Percentiles rank a stretch among this genome's conserved stretches.
phyloP scores from a whole-genome alignment of 345 rosid species.

The Erucastrum elatum region DNA sequence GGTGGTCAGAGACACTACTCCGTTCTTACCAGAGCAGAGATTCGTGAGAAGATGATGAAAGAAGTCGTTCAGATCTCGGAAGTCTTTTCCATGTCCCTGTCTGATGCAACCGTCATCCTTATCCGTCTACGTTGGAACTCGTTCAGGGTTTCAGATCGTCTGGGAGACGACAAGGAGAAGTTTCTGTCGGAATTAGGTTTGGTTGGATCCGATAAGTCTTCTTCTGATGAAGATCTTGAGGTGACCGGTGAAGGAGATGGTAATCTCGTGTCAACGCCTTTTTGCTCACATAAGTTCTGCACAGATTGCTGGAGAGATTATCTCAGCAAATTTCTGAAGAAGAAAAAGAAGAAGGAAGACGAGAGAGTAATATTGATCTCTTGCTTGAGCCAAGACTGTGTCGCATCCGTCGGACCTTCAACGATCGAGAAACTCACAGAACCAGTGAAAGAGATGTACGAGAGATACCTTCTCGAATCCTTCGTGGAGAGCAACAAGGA shows the following conservation, averaged over 20 bases:
- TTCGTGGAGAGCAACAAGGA: constrained; percentile 7
- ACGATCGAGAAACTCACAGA: background rate
- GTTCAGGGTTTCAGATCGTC: background rate
- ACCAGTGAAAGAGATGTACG: constrained; percentile 15
- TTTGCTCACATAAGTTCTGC: constrained; percentile 30
- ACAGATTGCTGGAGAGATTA: constrained; percentile 18
- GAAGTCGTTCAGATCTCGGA: background rate
- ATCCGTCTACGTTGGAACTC: background rate
- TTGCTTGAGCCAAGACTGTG: constrained; percentile 15
- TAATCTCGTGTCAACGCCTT: constrained; percentile 26
- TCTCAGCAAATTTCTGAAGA: background rate
- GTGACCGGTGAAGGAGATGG: background rate
- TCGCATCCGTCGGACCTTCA: constrained; percentile 17
- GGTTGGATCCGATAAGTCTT: background rate
- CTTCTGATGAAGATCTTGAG: background rate
- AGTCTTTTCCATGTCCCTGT: background rate
- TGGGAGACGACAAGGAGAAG: background rate
- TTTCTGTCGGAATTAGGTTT: background rate
- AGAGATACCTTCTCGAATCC: background rate
- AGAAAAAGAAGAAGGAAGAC: background rate
- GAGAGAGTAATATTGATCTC: background rate
- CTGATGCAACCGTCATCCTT: background rate
- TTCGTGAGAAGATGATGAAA: background rate
- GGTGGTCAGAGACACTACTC: background rate
- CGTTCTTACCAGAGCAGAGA: background rate